Base-by-base conservation (phyloP, 106 monocot genomes). In the Phalaenopsis aphrodite region DNA sequence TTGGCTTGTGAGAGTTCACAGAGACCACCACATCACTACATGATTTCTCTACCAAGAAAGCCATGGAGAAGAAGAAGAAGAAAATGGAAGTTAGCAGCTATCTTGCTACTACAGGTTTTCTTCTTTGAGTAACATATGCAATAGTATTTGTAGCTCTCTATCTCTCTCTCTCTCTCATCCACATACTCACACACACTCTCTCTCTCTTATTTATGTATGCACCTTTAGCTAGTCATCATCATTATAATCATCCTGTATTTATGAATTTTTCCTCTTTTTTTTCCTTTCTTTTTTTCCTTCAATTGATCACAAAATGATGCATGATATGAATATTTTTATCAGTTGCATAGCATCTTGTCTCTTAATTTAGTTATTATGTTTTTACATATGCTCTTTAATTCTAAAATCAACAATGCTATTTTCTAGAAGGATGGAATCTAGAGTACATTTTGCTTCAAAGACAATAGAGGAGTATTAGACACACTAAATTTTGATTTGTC, bases 1-100 rank as follows among this genome's bases (percentile, higher is more conserved):
- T 84, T 75, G 91, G 19, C 84, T 89, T 89, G 72, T 89, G 84
- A 41, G 92, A 84, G 36, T 89, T 88, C 86, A 88, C 75, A 38
- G 91, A 71, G 4, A 85, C 83, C 81, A 86, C 81, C 89, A 82
- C 86, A 75, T 88, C 88, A 10, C 80, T 86, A 83, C 79, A 5
- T 64, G 23, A n/a, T 64, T 24, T 88, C 80, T 93, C 90, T 69
- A 89, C 85, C 79, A 93, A 85, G 85, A 86, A 90, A 58, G 90
- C 86, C 88, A 90, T 90, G 57, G 73, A 18, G 46, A 45, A 5
- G 42, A 14, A 12, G 12, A 30, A 16, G 42, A 73, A 16, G 42
- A 73, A 42, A 69, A 69, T 18, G 17, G 73, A 73, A 80, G 36
- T 36, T 17, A 39, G 16, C 21, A 64, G 17, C 21, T 49, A 39